Percentiles rank a stretch among this genome's conserved stretches.
phyloP scores from a whole-genome alignment of 768 basidiomycete species.

The Podaxis sp. region DNA sequence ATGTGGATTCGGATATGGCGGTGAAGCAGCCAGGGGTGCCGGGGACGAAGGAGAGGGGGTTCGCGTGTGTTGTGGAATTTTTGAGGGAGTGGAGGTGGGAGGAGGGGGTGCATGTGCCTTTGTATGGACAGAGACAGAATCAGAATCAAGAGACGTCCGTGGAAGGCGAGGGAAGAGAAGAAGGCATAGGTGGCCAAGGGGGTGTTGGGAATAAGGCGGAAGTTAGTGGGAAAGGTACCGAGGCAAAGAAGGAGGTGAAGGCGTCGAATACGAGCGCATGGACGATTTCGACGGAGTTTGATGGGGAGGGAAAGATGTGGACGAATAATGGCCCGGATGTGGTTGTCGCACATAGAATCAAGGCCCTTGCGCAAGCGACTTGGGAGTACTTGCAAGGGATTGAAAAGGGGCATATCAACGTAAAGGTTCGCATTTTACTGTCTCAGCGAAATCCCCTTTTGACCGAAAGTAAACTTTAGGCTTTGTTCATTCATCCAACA shows the following conservation, averaged over 20 bases:
- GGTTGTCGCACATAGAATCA: slow-evolving; percentile 70
- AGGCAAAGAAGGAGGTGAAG: slow-evolving; percentile 14
- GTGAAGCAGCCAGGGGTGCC: slow-evolving; percentile 44
- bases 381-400: slow-evolving; percentile 52
- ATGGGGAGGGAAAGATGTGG: slow-evolving; percentile 75
- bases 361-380: slow-evolving; percentile 72
- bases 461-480: slow-evolving; percentile 33
- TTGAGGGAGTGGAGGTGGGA: slow-evolving; percentile 85
- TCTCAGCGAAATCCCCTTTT: neutral
- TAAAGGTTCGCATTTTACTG: slow-evolving; percentile 45
- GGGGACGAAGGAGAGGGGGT: slow-evolving; percentile 74
- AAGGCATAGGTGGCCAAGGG: slow-evolving; percentile 9
- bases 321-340: slow-evolving; percentile 60
- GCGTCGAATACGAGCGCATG: slow-evolving; percentile 48
- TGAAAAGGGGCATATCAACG: slow-evolving; percentile 45
- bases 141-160: slow-evolving; percentile 11
- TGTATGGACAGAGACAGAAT: slow-evolving; percentile 41
- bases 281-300: slow-evolving; percentile 75
- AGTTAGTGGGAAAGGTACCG: slow-evolving; percentile 11
- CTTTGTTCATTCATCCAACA: slow-evolving; percentile 81
- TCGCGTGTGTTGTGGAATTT: slow-evolving; percentile 67
- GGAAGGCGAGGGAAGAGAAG: slow-evolving; percentile 20
- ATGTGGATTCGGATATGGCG: slow-evolving; percentile 28
- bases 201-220: neutral
- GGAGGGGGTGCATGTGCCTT: slow-evolving; percentile 65